Percentiles rank a stretch among this genome's conserved stretches.
Conservation (phyloP, 2,329 filamentous ascomycete species). For the Alternaria metachromatica region DNA sequence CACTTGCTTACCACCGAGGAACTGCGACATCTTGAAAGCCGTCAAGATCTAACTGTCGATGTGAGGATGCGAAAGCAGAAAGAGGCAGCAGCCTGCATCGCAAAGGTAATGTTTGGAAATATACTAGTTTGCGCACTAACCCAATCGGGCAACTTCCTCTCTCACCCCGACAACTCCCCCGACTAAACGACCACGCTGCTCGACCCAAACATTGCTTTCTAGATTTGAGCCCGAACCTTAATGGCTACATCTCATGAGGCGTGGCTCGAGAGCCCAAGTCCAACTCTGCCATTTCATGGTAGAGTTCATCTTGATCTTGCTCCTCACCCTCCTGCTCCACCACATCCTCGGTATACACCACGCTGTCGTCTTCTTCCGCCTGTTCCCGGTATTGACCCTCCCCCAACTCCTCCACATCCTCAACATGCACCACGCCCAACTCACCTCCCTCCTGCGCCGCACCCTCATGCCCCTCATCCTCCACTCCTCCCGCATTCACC, state of each 20-base stretch:
- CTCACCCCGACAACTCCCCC: not conserved
- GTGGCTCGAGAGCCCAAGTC: not conserved
- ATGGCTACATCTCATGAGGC: not conserved
- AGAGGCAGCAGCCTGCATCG: not conserved
- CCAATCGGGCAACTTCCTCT: not conserved
- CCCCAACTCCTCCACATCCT: not conserved
- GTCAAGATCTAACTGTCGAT: not conserved
- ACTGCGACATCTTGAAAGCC: not conserved
- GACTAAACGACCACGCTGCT: not conserved
- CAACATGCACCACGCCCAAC: not conserved
- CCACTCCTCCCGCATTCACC: not conserved
- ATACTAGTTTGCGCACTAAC: not conserved
- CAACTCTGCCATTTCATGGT: not conserved
- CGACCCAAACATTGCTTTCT: fast-evolving
- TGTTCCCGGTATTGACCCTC: not conserved
- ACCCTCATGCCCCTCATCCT: not conserved
- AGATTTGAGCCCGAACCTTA: not conserved
- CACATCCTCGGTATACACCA: not conserved
- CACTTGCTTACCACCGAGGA: not conserved
- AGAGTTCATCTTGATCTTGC: not conserved
- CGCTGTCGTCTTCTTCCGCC: not conserved
- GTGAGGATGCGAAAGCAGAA: not conserved
- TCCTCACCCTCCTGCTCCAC: not conserved
- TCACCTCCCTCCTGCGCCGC: not conserved
- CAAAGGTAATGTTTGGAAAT: not conserved